phyloP scores from a whole-genome alignment of 305 asterid genomes.

The Monarda citriodora region DNA sequence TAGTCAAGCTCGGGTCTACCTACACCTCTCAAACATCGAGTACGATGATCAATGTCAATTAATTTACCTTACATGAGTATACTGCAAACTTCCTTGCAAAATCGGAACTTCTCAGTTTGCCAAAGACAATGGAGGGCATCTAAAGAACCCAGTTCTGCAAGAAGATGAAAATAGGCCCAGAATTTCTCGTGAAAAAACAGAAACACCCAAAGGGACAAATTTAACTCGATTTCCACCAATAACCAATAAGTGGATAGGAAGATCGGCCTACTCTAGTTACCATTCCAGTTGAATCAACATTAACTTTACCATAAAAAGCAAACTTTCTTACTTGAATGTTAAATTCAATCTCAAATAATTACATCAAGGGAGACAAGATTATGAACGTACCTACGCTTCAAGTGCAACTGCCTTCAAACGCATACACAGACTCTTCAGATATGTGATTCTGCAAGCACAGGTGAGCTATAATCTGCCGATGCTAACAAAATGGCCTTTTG shows the following conservation, averaged over 20 bases:
- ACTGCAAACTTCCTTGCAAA: constrained; percentile 13
- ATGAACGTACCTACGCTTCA: constrained; percentile 8
- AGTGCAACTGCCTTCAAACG: background rate
- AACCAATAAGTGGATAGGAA: background rate
- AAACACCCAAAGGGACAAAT: background rate
- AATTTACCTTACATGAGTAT: constrained; percentile 5
- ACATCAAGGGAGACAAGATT: background rate
- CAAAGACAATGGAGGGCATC: background rate
- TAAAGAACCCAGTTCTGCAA: constrained; percentile 12
- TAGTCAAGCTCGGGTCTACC: constrained; percentile 8
- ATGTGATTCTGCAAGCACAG: background rate
- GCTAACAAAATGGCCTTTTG: constrained; percentile 18
- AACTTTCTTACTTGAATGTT: background rate
- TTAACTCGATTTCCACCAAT: background rate
- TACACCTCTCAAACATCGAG: constrained; percentile 9
- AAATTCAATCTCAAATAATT: background rate
- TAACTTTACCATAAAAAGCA: background rate
- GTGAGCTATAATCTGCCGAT: background rate
- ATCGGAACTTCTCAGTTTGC: constrained; percentile 10
- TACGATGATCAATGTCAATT: background rate
- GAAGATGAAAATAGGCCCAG: background rate
- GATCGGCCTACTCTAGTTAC: background rate
- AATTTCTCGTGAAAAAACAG: too few relatives aligned
- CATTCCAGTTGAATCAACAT: background rate
- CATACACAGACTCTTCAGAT: constrained; percentile 8